Evolutionary conservation across 805 yeast genomes (phyloP).

Genomic region (Candida odintsovae): DNA sequence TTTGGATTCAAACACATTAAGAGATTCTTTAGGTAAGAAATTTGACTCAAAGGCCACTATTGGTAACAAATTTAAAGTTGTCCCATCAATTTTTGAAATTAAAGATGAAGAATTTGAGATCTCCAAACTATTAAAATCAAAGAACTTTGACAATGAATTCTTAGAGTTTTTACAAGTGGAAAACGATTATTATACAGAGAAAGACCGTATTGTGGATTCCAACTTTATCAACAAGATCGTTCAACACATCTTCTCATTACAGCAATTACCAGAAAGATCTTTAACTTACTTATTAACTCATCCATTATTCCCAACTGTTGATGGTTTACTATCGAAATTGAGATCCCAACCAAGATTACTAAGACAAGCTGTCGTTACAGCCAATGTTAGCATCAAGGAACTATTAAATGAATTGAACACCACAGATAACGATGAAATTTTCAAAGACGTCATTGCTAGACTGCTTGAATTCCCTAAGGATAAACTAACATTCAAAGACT

Average conservation of each 20-base stretch:
- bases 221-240: constrained; percentile 44
- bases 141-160: constrained; percentile 27
- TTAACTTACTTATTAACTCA: constrained; percentile 77
- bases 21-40: constrained; percentile 66
- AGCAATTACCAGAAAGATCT: constrained; percentile 36
- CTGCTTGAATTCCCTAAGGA: constrained; percentile 52
- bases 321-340: constrained; percentile 48
- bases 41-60: constrained; percentile 11
- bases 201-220: constrained; percentile 60
- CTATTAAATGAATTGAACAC: constrained; percentile 54
- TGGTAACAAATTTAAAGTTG: constrained; percentile 13
- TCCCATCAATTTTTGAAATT: constrained; percentile 25
- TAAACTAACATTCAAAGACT: constrained; percentile 22
- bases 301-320: constrained; percentile 74
- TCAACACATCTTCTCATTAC: constrained; percentile 32
- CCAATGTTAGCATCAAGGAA: constrained; percentile 61
- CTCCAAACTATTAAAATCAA: constrained; percentile 19
- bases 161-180: constrained; percentile 27
- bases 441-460: constrained; percentile 62
- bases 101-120: constrained; percentile 11
- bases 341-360: constrained; percentile 55
- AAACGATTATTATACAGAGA: constrained; percentile 53
- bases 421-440: constrained; percentile 55
- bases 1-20: constrained; percentile 61
- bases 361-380: constrained; percentile 78